Conservation (phyloP, 2,329 filamentous ascomycete genomes). For the Dactylellina drechsleri region DNA sequence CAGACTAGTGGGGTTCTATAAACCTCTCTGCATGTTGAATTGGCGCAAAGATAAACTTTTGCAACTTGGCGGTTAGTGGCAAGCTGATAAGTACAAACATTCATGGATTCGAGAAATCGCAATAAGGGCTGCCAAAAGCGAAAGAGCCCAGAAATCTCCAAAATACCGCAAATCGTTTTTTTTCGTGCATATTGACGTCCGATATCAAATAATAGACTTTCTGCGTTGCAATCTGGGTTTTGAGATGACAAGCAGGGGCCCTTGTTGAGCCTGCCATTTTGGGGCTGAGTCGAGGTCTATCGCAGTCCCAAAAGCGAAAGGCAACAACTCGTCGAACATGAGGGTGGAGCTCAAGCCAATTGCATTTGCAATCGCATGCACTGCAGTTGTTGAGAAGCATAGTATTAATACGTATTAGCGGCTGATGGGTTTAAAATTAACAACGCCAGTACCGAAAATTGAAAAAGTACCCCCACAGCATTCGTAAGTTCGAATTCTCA, state of each 20-base stretch:
- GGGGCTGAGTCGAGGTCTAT: conserved; percentile 35
- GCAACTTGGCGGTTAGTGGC: not conserved
- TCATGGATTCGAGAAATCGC: conserved; percentile 41
- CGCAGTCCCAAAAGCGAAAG: not conserved
- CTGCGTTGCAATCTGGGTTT: not conserved
- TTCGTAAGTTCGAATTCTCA: no score
- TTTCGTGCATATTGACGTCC: not conserved
- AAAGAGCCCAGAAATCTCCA: conserved; percentile 10
- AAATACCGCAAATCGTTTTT: not conserved
- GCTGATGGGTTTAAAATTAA: no score
- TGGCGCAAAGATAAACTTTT: conserved; percentile 18
- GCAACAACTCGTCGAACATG: no score
- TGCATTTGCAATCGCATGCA: no score
- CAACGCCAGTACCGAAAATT: no score
- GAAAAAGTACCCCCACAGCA: conserved; percentile 4
- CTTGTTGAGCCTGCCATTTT: conserved; percentile 38
- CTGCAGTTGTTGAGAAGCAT: no score
- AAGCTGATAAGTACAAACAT: conserved; percentile 26
- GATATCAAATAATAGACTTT: no score
- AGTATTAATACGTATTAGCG: no score
- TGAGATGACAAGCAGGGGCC: conserved; percentile 31
- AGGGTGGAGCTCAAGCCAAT: no score
- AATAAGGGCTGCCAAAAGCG: not conserved
- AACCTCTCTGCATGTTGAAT: conserved; percentile 20
- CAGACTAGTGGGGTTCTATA: not conserved